Evolutionary conservation across 2,329 filamentous ascomycete species (phyloP).

Genomic region (Tolypocladium endophyticum): DNA sequence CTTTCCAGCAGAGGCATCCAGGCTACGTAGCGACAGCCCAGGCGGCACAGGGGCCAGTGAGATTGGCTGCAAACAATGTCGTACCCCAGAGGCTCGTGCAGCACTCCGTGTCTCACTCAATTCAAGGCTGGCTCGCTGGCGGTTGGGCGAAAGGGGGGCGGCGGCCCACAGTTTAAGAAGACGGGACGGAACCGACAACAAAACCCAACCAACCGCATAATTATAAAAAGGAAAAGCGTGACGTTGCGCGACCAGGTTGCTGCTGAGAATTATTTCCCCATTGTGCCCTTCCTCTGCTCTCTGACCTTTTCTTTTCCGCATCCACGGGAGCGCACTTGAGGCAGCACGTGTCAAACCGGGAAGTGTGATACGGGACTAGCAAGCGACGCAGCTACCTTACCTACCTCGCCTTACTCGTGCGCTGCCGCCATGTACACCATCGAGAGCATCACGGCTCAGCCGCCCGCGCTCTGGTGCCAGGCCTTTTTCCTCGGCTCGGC

Average conservation of each 20-base stretch:
- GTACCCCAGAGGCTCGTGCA: background rate
- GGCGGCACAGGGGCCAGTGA: background rate
- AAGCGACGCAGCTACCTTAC: too few species aligned
- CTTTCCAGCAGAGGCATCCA: background rate
- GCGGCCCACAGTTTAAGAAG: background rate
- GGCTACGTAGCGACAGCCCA: background rate
- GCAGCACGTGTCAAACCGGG: background rate
- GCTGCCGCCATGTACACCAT: background rate
- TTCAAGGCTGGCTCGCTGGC: background rate
- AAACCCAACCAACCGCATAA: background rate
- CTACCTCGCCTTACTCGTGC: too few species aligned
- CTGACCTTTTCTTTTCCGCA: too few species aligned
- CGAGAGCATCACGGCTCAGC: background rate
- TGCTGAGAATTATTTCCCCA: background rate
- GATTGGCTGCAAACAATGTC: background rate
- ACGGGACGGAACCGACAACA: background rate
- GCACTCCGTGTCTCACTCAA: background rate
- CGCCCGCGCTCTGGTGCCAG: slow-evolving; percentile 29
- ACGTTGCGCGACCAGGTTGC: background rate
- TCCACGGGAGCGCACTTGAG: background rate
- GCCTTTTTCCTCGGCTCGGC: slow-evolving; percentile 34
- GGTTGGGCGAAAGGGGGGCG: background rate
- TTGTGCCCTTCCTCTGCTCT: background rate
- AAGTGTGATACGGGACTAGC: background rate
- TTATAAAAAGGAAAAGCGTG: background rate